Evolutionary conservation across 1,284 basidiomycete species (phyloP), one percentile per base, ranked within the genome.

Genomic region (Apiotrichum akiyoshidainum): DNA sequence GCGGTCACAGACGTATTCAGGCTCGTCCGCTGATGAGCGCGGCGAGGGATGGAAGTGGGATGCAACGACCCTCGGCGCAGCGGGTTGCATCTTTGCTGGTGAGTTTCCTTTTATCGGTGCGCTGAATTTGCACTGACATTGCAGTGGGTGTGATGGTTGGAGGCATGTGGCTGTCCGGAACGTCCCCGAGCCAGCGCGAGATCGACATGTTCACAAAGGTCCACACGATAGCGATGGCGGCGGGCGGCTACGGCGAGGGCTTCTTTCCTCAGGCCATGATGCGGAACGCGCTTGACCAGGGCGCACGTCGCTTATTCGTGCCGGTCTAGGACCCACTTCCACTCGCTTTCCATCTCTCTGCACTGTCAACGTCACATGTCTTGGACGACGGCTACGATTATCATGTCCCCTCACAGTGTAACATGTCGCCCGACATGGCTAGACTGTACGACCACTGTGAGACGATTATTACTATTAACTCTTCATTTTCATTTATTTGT

Each of bases 101-200:
- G 16, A 46, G 45, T 46, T 8, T 5, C 14, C 9, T 4, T 2
- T 17, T 9, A 26, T 5, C 14, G 13, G 2, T 46, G 22, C 22
- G 33, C 10, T 14, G 26, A 31, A 31, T 7, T 7, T 31, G 26
- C 19, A 33, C 46, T 48, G 33, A 48, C 31, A 51, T 35, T 17
- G 5, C 51, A 74, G 72, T 71, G 42, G 72, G 72, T 14, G 22
- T 72, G 4, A 55, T 68, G 8, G 58, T 64, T n/a, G 66, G 68
- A 6, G 58, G 65, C 31, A 53, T 67, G 11, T 63, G 48, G 46
- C 47, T 50, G n/a, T 39, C 58, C 12, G 61, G 59, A 14, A 14
- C 44, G 8, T 67, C 66, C 14, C 60, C 70, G 14, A 61, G 68
- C 55, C 58, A 68, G 5, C 45, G 72, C 17, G 71, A 73, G 52